Conservation (phyloP, 2,329 filamentous ascomycete species). For the Fusarium newnesense region DNA sequence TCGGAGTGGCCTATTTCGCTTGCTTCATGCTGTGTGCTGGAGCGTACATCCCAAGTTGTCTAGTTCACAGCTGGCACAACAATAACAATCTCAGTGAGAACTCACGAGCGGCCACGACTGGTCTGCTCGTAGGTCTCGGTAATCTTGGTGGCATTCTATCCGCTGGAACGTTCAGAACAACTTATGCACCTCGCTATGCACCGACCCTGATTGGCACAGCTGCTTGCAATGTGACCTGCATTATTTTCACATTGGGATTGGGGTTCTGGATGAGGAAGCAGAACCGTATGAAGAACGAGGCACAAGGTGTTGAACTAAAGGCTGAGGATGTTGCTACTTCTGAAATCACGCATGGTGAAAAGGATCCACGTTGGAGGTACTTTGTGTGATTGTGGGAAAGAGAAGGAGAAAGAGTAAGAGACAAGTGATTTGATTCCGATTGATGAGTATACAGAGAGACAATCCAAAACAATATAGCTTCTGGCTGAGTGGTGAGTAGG, state of each 20-base stretch:
- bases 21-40: conserved; percentile 59
- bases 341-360: not conserved
- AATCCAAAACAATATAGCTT: accelerated
- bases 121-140: conserved; percentile 58
- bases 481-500: accelerated
- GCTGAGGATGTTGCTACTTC: conserved; percentile 1
- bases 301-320: not conserved
- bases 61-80: conserved; percentile 63
- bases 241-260: conserved; percentile 30
- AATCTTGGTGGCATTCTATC: conserved; percentile 61
- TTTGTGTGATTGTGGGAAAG: not conserved
- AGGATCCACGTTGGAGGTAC: not conserved
- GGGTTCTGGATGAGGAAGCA: conserved; percentile 13
- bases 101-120: conserved; percentile 58
- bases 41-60: conserved; percentile 57
- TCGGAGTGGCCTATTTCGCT: conserved; percentile 60
- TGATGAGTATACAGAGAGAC: accelerated
- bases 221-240: conserved; percentile 36
- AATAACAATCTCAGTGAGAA: conserved; percentile 64
- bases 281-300: not conserved
- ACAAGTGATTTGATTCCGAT: accelerated
- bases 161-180: conserved; percentile 56
- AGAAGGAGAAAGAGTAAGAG: accelerated
- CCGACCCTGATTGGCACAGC: conserved; percentile 59
- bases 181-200: conserved; percentile 60